Evolutionary conservation across 352 stramenopile genomes (phyloP).

Genomic region (Globisporangium recalcitrans): DNA sequence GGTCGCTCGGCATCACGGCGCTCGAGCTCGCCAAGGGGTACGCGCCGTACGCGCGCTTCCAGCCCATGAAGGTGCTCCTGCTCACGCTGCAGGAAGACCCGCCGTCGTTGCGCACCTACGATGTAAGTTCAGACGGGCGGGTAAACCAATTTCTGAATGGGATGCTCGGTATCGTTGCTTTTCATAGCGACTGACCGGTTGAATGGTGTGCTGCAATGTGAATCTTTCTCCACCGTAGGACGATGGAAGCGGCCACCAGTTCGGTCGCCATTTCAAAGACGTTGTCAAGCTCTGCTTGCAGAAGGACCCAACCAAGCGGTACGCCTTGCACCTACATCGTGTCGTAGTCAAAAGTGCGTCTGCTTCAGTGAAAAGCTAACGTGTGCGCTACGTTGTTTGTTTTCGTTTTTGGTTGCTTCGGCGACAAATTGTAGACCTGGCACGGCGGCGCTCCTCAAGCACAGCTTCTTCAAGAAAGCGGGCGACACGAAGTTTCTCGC

Average conservation of each 20-base stretch:
- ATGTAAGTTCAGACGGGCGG: constrained; percentile 41
- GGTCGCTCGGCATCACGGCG: constrained; percentile 98
- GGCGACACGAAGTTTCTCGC: constrained; percentile 64
- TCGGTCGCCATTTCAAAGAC: constrained; percentile 84
- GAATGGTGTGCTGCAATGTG: not conserved
- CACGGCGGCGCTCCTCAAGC: constrained; percentile 78
- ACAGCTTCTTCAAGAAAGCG: constrained; percentile 89
- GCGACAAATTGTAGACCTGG: constrained; percentile 46
- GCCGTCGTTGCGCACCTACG: constrained; percentile 87
- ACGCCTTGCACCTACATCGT: not conserved
- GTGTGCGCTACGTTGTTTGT: too few relatives aligned
- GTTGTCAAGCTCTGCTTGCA: constrained; percentile 87
- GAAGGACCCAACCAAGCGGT: constrained; percentile 85
- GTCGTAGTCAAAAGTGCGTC: not conserved
- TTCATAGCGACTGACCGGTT: not conserved
- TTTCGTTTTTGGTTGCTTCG: too few relatives aligned
- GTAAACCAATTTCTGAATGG: not conserved
- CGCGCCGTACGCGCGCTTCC: constrained; percentile 96
- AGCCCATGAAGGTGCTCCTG: constrained; percentile 98
- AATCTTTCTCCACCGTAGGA: constrained; percentile 35
- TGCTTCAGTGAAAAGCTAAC: not conserved
- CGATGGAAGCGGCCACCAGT: constrained; percentile 77
- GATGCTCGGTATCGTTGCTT: too few relatives aligned
- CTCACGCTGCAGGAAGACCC: constrained; percentile 96
- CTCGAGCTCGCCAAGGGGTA: constrained; percentile 98